These are phyloP conservation scores for Ceratobasidium sp. DNA, from an alignment of 1,284 basidiomycete genomes.

Conservation along the genomic window DNA sequence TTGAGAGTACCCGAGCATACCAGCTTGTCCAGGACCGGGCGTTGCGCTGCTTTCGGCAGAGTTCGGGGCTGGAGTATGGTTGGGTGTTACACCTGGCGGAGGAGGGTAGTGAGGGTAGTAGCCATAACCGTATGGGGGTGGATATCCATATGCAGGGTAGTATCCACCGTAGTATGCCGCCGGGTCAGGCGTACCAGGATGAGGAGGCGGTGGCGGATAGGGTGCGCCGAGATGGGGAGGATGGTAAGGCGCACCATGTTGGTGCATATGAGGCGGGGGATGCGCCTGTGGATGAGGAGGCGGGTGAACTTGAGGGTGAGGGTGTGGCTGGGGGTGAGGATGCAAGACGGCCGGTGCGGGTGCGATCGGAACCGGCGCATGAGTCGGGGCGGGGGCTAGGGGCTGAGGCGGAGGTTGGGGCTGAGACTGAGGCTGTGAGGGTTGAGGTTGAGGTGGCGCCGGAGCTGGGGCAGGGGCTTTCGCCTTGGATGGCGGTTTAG, in stretches of 20 bases:
- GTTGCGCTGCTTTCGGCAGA: too few relatives aligned
- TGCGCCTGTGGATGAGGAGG: conserved; percentile 5
- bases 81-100: background rate
- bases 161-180: conserved; percentile 26
- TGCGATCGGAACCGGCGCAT: background rate
- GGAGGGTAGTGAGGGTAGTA: conserved; percentile 38
- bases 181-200: conserved; percentile 1
- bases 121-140: conserved; percentile 27
- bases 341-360: background rate
- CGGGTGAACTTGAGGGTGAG: background rate
- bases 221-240: background rate
- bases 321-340: conserved; percentile 1
- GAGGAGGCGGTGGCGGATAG: conserved; percentile 20
- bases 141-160: conserved; percentile 33
- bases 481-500: background rate
- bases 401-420: conserved; percentile 3
- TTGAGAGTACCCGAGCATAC: background rate
- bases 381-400: background rate
- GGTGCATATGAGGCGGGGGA: conserved; percentile 7
- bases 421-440: conserved; percentile 8
- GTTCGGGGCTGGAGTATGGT: background rate
- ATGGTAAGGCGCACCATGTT: conserved; percentile 3
- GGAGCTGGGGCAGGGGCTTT: background rate
- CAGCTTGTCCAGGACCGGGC: background rate
- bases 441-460: background rate